These are phyloP conservation scores for Penicillium sp. DNA, from an alignment of 2,329 filamentous ascomycete species.

Conservation along the genomic window DNA sequence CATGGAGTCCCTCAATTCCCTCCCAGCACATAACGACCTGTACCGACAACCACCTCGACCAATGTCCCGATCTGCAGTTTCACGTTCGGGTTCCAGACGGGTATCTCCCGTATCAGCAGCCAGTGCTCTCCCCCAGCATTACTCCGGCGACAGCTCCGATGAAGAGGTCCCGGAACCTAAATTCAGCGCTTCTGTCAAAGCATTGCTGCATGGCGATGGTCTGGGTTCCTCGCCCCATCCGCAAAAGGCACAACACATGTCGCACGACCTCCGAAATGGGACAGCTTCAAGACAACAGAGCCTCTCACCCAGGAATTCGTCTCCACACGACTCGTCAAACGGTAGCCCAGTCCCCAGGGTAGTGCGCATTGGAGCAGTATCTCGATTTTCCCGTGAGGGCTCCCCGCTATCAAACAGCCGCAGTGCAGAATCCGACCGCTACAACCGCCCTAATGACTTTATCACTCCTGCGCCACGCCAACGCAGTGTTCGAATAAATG, in stretches of 20 bases:
- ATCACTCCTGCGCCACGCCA: conserved; percentile 47
- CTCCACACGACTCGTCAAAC: conserved; percentile 37
- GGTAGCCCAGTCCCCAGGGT: conserved; percentile 44
- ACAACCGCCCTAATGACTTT: conserved; percentile 35
- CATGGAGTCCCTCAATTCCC: conserved; percentile 40
- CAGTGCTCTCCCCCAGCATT: conserved; percentile 26
- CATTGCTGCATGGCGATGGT: conserved; percentile 61
- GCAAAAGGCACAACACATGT: conserved; percentile 26
- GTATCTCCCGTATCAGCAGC: conserved; percentile 29
- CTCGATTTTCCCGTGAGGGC: conserved; percentile 35
- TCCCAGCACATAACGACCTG: conserved; percentile 35
- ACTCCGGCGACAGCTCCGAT: conserved; percentile 78
- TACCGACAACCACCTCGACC: conserved; percentile 38
- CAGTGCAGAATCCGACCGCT: conserved; percentile 27
- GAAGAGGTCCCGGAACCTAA: conserved; percentile 89
- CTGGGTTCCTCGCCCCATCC: conserved; percentile 49
- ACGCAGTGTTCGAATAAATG: conserved; percentile 43
- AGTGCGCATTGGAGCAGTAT: conserved; percentile 38
- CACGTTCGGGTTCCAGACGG: conserved; percentile 34
- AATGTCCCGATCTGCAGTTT: conserved; percentile 38
- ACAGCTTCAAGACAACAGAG: conserved; percentile 31
- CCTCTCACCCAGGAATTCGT: conserved; percentile 34
- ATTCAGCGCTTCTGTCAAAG: conserved; percentile 87
- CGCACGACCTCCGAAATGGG: conserved; percentile 26
- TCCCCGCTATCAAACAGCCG: conserved; percentile 40